phyloP scores from a whole-genome alignment of 1,284 basidiomycete species.

The Mycosarcoma mackinlayi region DNA sequence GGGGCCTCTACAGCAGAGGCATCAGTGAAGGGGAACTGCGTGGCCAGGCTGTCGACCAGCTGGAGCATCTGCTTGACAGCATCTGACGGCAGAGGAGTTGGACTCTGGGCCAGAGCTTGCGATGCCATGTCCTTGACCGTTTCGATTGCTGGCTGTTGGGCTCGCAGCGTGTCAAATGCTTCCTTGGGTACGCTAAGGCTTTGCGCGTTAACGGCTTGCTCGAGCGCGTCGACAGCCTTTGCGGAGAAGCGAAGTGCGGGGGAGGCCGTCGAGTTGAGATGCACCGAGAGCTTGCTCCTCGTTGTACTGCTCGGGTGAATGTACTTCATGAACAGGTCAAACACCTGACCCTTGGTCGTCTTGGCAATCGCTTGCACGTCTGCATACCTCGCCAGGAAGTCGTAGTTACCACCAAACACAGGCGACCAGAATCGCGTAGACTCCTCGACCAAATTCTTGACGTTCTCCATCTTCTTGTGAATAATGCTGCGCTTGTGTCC shows the following conservation, averaged over 20 bases:
- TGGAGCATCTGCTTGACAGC: constrained; percentile 73
- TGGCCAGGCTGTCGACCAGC: constrained; percentile 75
- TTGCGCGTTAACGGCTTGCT: constrained; percentile 73
- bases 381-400: constrained; percentile 72
- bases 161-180: constrained; percentile 71
- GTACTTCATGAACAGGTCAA: constrained; percentile 78
- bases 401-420: constrained; percentile 73
- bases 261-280: constrained; percentile 70
- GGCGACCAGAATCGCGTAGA: constrained; percentile 72
- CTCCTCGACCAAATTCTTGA: constrained; percentile 66
- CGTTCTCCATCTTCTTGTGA: constrained; percentile 63
- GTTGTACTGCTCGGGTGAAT: constrained; percentile 72
- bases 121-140: constrained; percentile 56
- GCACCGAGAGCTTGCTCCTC: constrained; percentile 57
- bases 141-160: constrained; percentile 71
- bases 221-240: constrained; percentile 77
- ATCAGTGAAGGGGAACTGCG: constrained; percentile 70
- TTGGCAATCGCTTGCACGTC: constrained; percentile 77
- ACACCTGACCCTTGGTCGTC: constrained; percentile 81
- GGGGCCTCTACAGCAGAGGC: constrained; percentile 72
- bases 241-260: constrained; percentile 75
- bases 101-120: constrained; percentile 67
- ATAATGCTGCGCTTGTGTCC: constrained; percentile 61
- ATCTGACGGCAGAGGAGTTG: constrained; percentile 65
- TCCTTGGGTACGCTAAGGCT: constrained; percentile 73